phyloP scores from a whole-genome alignment of 306 rosid species.

The Prunus armeniaca region DNA sequence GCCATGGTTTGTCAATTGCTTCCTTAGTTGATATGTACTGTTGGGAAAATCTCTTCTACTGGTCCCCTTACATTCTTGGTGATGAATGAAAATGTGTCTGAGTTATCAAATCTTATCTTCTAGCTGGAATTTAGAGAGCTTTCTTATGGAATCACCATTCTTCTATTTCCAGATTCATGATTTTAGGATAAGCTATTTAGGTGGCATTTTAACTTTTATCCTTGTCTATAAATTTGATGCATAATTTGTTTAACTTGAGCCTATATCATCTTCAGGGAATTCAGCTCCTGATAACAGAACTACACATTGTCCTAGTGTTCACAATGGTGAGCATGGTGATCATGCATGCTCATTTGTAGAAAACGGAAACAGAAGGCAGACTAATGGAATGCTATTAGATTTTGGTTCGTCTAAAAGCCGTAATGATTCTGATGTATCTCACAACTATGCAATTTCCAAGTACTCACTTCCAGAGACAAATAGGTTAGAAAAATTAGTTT shows the following conservation, averaged over 20 bases:
- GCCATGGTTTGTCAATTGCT: neutral
- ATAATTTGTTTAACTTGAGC: neutral
- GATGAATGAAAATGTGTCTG: neutral
- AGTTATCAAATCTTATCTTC: neutral
- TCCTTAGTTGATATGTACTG: neutral
- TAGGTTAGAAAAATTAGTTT: constrained; percentile 43
- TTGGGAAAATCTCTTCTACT: neutral
- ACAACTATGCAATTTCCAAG: constrained; percentile 25
- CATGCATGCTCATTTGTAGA: constrained; percentile 25
- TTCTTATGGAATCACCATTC: neutral
- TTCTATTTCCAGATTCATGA: neutral
- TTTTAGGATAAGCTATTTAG: neutral
- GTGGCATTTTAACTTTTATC: neutral
- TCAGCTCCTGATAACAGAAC: constrained; percentile 32
- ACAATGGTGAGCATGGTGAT: constrained; percentile 22
- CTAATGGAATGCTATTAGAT: constrained; percentile 39
- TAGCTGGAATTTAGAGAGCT: neutral
- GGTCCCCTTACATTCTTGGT: neutral
- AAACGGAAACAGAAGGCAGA: constrained; percentile 32
- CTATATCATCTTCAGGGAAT: constrained; percentile 31
- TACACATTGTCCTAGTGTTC: constrained; percentile 24
- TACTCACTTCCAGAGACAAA: constrained; percentile 36
- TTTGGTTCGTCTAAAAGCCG: constrained; percentile 37
- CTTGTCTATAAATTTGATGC: neutral
- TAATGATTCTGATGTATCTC: constrained; percentile 25